Base-by-base conservation (phyloP, 2,329 filamentous ascomycete species). In the Blastomyces gilchristii region DNA sequence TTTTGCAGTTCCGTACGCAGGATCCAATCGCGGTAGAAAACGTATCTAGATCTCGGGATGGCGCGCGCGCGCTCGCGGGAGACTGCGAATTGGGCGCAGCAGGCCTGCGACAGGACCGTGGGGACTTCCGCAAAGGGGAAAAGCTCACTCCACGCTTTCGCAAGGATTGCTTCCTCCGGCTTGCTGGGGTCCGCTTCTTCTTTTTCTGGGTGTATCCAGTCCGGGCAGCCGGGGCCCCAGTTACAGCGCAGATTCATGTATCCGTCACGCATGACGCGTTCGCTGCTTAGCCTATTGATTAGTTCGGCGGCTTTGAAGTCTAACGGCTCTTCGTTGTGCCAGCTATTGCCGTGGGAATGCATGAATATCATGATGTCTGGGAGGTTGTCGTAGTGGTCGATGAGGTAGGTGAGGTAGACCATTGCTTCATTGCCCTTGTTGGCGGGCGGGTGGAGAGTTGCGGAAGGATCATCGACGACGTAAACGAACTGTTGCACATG, bases 371-470 rank as follows among this genome's bases (percentile, higher is more conserved):
- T 75, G 25, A 85, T 79, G 67, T 87, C 84, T 1, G 83, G 79
- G 2, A 87, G 77, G 14, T 79, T 72, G 53, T 85, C 75, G 71
- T 87, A 87, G 69, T 85, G 78, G 66, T 87, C 83, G 69, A 87
- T 83, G 65, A 87, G 81, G 71, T 83, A 86, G 53, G 82, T 82
- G 58, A 87, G 76, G 70, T 87, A 87, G 14, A 79, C 77, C 79
- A 86, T 85, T 31, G 82, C 82, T 71, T 87, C 85, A 68, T 83
- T 80, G 53, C 84, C 85, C 69, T 85, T 85, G 66, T 86, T 85
- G 68, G 78, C 79, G 6, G 82, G 81, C 0, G 82, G 76, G 67
- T 82, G 81, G 25, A 82, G 69, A 31, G 77, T 73, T 7, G 82
- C 78, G 31, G 73, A 71, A 2, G 77, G 77, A 64, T 84, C 81